Percentiles rank a stretch among this genome's conserved stretches.
Conservation (phyloP, 2,329 filamentous ascomycete species). For the Teratosphaeria nubilosa region DNA sequence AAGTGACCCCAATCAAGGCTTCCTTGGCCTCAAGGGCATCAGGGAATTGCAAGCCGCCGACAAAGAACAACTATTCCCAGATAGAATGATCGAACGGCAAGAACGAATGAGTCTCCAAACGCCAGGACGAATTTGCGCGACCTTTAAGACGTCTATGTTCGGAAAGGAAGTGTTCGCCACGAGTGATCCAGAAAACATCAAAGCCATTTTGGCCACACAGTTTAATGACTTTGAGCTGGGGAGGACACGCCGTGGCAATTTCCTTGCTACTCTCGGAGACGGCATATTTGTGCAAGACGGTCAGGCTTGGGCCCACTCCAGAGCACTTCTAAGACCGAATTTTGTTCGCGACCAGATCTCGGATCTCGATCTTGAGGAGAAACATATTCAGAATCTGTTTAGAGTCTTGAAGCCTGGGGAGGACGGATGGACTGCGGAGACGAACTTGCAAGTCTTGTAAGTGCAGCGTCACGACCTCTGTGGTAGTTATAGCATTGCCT, state of each 20-base stretch:
- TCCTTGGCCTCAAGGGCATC: constrained; percentile 20
- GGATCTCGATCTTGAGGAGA: constrained; percentile 27
- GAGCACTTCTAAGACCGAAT: constrained; percentile 28
- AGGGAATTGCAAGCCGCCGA: constrained; percentile 20
- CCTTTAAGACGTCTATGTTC: constrained; percentile 16
- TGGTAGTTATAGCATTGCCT: background rate
- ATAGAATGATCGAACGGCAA: constrained; percentile 19
- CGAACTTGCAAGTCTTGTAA: constrained; percentile 24
- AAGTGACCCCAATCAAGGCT: constrained; percentile 13
- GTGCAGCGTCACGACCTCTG: background rate
- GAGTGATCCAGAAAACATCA: constrained; percentile 32
- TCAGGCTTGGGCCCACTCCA: constrained; percentile 25
- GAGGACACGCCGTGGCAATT: constrained; percentile 16
- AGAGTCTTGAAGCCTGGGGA: constrained; percentile 12
- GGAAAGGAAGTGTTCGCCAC: constrained; percentile 16
- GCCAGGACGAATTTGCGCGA: constrained; percentile 17
- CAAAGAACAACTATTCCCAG: constrained; percentile 18
- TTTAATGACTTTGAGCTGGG: constrained; percentile 25
- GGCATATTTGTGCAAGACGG: constrained; percentile 29
- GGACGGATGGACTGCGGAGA: constrained; percentile 22
- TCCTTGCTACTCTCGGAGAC: constrained; percentile 21
- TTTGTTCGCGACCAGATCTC: constrained; percentile 29
- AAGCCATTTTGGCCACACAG: constrained; percentile 25
- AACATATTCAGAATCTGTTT: constrained; percentile 27
- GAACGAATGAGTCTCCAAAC: constrained; percentile 11